Conservation (phyloP, 495 filamentous ascomycete species). For the Cryomyces minteri region DNA sequence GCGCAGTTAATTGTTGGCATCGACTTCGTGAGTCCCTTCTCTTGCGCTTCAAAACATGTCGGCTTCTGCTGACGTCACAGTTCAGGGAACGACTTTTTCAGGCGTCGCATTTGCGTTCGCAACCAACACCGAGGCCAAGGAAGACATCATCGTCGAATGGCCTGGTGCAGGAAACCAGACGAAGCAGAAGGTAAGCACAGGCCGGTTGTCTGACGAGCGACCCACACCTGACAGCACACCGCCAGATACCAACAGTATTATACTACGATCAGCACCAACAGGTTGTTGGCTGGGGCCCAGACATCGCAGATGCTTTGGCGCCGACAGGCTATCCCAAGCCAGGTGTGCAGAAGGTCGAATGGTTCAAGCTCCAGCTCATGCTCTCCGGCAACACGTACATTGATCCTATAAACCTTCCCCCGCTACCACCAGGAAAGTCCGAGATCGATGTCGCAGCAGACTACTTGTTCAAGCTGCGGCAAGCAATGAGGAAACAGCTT, state of each 20-base stretch:
- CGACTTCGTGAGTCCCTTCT: constrained; percentile 46
- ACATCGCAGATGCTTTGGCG: constrained; percentile 56
- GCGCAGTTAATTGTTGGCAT: constrained; percentile 67
- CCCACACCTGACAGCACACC: not conserved
- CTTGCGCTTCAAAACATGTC: not conserved
- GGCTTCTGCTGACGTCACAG: not conserved
- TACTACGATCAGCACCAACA: constrained; percentile 66
- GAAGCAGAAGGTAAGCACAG: constrained; percentile 44
- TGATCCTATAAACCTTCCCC: constrained; percentile 60
- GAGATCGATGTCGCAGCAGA: constrained; percentile 63
- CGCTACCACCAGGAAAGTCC: constrained; percentile 56
- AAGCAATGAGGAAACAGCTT: constrained; percentile 52
- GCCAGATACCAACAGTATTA: constrained; percentile 54
- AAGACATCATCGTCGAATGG: constrained; percentile 67
- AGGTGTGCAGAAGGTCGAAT: constrained; percentile 60
- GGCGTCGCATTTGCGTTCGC: constrained; percentile 59
- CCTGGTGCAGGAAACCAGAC: constrained; percentile 57
- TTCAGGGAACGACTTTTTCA: constrained; percentile 55
- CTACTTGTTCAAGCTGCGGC: constrained; percentile 58
- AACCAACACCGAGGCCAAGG: constrained; percentile 60
- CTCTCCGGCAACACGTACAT: constrained; percentile 63
- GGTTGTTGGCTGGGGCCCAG: constrained; percentile 59
- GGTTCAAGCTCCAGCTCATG: constrained; percentile 69
- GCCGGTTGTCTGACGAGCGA: not conserved
- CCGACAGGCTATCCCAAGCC: constrained; percentile 60